Percentiles rank a stretch among this genome's conserved stretches.
phyloP scores from a whole-genome alignment of 23 red algal species.

The Chondrus crispus region DNA sequence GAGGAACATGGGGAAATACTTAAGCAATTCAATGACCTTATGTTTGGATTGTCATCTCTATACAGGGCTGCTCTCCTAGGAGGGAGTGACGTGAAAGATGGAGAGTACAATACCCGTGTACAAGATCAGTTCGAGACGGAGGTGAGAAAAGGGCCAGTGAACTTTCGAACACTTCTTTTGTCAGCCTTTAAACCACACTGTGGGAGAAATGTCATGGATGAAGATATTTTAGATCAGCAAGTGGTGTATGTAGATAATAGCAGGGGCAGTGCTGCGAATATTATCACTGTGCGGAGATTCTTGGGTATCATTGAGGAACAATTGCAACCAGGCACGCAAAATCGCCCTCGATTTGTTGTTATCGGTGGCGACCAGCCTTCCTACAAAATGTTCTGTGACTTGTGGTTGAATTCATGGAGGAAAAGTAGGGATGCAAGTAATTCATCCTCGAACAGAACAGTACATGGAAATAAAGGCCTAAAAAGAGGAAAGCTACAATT shows the following conservation, averaged over 20 bases:
- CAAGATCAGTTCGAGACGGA: no score
- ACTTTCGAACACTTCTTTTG: background rate
- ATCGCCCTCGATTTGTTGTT: background rate
- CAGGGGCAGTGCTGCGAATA: background rate
- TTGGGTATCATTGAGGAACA: background rate
- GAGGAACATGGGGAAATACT: background rate
- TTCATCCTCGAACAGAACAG: background rate
- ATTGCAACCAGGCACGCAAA: background rate
- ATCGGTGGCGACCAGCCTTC: background rate
- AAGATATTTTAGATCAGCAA: background rate
- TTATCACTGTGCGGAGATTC: background rate
- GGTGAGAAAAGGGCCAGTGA: background rate
- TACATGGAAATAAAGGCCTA: background rate
- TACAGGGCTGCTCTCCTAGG: background rate
- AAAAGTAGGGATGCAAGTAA: background rate
- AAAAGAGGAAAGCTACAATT: background rate
- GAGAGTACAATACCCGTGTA: background rate
- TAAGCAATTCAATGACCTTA: background rate
- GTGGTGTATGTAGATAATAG: background rate
- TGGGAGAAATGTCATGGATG: background rate
- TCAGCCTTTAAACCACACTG: constrained; percentile 19
- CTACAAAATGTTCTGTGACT: background rate
- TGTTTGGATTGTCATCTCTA: background rate
- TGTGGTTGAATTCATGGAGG: background rate
- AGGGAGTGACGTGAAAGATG: background rate